Evolutionary conservation across 352 stramenopile genomes (phyloP).

Genomic region (Phytophthora litchii): DNA sequence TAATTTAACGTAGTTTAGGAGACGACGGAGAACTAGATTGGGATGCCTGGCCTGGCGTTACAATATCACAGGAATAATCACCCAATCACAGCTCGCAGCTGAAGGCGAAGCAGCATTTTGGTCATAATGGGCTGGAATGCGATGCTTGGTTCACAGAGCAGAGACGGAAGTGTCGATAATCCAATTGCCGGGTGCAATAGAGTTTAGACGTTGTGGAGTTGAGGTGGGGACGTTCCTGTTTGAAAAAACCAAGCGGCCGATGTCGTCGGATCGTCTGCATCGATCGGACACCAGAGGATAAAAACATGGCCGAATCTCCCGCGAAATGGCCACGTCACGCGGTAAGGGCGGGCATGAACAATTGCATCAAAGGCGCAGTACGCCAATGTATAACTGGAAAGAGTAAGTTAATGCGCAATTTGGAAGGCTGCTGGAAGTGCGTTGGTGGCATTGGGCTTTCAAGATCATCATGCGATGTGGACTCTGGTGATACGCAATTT

Average conservation of each 20-base stretch:
- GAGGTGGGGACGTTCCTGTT: constrained; percentile 7
- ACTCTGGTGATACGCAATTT: constrained; percentile 2
- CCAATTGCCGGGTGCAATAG: constrained; percentile 2
- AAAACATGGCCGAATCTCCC: constrained; percentile 19
- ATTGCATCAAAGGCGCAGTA: too few species aligned
- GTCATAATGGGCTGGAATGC: too few species aligned
- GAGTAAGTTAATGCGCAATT: too few species aligned
- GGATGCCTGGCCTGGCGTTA: too few species aligned
- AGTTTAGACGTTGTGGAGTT: constrained; percentile 6
- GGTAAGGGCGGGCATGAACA: background rate
- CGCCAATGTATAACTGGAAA: too few species aligned
- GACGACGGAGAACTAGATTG: too few species aligned
- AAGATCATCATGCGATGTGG: too few species aligned
- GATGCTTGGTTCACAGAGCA: too few species aligned
- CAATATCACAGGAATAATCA: constrained; percentile 7
- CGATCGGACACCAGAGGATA: constrained; percentile 22
- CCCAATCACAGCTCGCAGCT: constrained; percentile 16
- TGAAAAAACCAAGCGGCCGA: constrained; percentile 3
- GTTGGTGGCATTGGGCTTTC: too few species aligned
- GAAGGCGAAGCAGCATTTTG: background rate
- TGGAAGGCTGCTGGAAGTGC: too few species aligned
- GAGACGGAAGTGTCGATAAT: background rate
- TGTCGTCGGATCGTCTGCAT: constrained; percentile 8
- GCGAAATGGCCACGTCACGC: constrained; percentile 13
- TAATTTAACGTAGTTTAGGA: too few species aligned